Conservation (phyloP, 1,139 yeast species). For the Saccharomycopsis hybrid region DNA sequence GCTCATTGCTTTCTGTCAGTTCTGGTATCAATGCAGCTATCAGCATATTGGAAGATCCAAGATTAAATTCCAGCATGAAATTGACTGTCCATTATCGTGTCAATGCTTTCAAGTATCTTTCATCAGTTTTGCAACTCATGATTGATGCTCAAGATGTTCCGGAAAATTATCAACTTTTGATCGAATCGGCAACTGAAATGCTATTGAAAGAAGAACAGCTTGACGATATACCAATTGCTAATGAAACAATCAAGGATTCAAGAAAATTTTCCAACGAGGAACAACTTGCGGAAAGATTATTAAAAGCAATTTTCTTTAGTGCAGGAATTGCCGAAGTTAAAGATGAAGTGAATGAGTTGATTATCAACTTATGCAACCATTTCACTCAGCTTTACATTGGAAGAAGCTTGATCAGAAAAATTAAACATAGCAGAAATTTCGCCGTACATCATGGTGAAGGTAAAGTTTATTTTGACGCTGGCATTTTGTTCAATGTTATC, state of each 20-base stretch:
- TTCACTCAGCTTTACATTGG: conserved; percentile 72
- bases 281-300: conserved; percentile 38
- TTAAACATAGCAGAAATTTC: conserved; percentile 65
- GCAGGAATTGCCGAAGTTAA: conserved; percentile 66
- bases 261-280: conserved; percentile 53
- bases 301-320: conserved; percentile 70
- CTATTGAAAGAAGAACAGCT: not conserved
- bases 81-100: conserved; percentile 44
- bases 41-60: conserved; percentile 46
- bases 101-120: conserved; percentile 59
- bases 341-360: conserved; percentile 56
- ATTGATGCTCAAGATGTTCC: conserved; percentile 52
- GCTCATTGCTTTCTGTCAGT: conserved; percentile 68
- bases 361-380: conserved; percentile 70
- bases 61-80: conserved; percentile 4
- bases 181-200: conserved; percentile 24
- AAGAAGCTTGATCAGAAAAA: conserved; percentile 63
- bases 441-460: conserved; percentile 80
- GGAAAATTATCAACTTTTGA: conserved; percentile 33
- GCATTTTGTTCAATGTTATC: conserved; percentile 66
- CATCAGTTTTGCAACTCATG: conserved; percentile 52
- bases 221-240: conserved; percentile 1
- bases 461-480: conserved; percentile 58
- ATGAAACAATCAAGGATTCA: conserved; percentile 32
- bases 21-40: conserved; percentile 78